Percentiles rank a stretch among this genome's conserved stretches.
phyloP scores from a whole-genome alignment of 2,329 filamentous ascomycete genomes.

The Epichloe glyceriae region DNA sequence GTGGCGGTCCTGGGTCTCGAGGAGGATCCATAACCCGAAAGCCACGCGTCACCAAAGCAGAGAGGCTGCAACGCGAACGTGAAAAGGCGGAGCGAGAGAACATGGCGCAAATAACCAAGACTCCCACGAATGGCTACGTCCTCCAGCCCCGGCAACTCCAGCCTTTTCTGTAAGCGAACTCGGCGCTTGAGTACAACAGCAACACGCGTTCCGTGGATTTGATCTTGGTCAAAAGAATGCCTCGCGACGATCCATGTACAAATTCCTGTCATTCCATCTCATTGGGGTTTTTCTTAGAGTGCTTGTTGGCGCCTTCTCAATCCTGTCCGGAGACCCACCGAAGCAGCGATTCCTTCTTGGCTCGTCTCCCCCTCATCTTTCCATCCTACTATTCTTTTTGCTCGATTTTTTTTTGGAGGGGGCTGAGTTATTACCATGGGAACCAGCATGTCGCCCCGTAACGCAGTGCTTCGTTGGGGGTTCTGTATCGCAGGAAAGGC shows the following conservation, averaged over 20 bases:
- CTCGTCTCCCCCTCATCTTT: not conserved
- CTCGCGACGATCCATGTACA: not conserved
- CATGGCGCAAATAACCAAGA: constrained; percentile 27
- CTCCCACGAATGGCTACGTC: constrained; percentile 23
- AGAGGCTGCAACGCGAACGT: constrained; percentile 66
- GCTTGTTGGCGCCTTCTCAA: too few relatives aligned
- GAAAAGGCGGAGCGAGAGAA: constrained; percentile 67
- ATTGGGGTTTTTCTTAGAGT: too few relatives aligned
- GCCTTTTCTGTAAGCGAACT: constrained; percentile 25
- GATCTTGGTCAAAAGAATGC: not conserved
- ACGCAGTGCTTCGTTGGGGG: not conserved
- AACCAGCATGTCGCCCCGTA: not conserved
- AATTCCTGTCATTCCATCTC: not conserved
- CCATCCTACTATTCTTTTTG: not conserved
- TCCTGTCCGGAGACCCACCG: too few relatives aligned
- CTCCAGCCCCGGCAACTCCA: constrained; percentile 26
- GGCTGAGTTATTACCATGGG: not conserved
- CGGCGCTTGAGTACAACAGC: constrained; percentile 15
- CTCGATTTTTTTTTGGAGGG: not conserved
- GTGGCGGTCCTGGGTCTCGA: constrained; percentile 53
- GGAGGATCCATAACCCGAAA: constrained; percentile 65
- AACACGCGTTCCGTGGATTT: too few relatives aligned
- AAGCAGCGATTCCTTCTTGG: not conserved
- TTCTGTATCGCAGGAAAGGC: not conserved
- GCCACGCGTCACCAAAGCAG: constrained; percentile 74